Evolutionary conservation across 768 basidiomycete species (phyloP).

Genomic region (Psilocybe tampanensis): DNA sequence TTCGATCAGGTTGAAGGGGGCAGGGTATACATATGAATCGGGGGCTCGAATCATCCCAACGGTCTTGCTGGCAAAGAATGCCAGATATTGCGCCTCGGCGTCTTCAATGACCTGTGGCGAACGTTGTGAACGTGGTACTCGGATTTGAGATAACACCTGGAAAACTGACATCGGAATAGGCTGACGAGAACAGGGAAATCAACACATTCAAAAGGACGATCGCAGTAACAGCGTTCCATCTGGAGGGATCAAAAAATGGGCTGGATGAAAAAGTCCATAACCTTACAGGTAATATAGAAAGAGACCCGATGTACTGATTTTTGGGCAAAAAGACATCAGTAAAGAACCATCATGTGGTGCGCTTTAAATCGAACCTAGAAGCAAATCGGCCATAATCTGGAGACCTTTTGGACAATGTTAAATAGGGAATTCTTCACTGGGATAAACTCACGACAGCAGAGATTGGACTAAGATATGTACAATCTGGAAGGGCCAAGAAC

Average conservation of each 20-base stretch:
- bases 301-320: slow-evolving; percentile 60
- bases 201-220: slow-evolving; percentile 90
- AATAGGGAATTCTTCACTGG: neutral
- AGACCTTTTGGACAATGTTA: slow-evolving; percentile 30
- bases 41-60: slow-evolving; percentile 84
- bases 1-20: slow-evolving; percentile 92
- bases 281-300: slow-evolving; percentile 79
- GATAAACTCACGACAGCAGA: slow-evolving; percentile 64
- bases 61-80: slow-evolving; percentile 90
- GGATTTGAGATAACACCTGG: neutral
- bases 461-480: slow-evolving; percentile 78
- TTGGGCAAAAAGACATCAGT: neutral
- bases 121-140: neutral
- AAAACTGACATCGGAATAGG: slow-evolving; percentile 76
- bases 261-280: neutral
- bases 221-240: slow-evolving; percentile 84
- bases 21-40: slow-evolving; percentile 85
- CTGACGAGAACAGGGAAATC: slow-evolving; percentile 94
- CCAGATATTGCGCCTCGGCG: slow-evolving; percentile 87
- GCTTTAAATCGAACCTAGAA: slow-evolving; percentile 38
- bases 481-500: slow-evolving; percentile 43
- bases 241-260: slow-evolving; percentile 22
- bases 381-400: slow-evolving; percentile 67
- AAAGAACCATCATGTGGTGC: no score
- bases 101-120: slow-evolving; percentile 67